Evolutionary conservation across 257 asterid species (phyloP).

Genomic region (Apocynum venetum): DNA sequence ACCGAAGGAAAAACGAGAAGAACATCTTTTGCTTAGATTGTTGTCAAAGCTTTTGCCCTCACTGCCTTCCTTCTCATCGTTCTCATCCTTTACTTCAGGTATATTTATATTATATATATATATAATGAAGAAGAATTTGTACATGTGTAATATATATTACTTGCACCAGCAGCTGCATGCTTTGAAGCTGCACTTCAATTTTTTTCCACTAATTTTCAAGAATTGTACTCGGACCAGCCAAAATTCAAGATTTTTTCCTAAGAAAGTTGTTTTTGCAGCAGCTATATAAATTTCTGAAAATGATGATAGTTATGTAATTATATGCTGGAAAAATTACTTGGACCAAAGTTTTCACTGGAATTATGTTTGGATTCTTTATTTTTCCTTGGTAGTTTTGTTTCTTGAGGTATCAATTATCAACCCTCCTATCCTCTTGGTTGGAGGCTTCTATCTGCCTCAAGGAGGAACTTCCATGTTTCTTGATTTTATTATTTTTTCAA

Average conservation of each 20-base stretch:
- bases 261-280: neutral
- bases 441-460: neutral
- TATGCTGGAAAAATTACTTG: no score
- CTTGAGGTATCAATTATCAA: no score
- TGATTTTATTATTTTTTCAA: neutral
- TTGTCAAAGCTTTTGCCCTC: conserved; percentile 80
- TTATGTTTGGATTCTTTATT: no score
- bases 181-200: neutral
- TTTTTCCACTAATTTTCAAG: neutral
- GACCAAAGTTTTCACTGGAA: no score
- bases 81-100: conserved; percentile 78
- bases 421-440: neutral
- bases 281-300: no score
- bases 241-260: neutral
- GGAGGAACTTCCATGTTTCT: neutral
- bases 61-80: conserved; percentile 71
- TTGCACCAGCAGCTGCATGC: neutral
- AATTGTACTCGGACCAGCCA: neutral
- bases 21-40: conserved; percentile 82
- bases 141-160: neutral
- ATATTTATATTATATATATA: neutral
- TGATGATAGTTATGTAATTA: no score
- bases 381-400: no score
- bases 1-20: conserved; percentile 68
- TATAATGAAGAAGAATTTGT: neutral